A percentile compares a stretch with the other conserved stretches of the same genome.
phyloP scores from a whole-genome alignment of 768 basidiomycete species.

The Gautieria morchelliformis region DNA sequence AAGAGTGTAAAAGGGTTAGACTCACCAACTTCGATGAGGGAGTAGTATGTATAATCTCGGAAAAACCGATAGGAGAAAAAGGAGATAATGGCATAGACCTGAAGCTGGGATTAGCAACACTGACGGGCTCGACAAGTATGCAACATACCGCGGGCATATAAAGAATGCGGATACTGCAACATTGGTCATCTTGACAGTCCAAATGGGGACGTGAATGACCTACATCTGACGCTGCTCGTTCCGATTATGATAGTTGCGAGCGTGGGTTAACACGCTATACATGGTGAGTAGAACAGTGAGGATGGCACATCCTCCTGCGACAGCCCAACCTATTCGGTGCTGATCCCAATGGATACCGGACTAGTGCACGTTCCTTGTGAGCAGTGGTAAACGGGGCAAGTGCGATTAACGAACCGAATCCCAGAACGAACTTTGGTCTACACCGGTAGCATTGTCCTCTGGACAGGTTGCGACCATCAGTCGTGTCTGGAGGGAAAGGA shows the following conservation, averaged over 20 bases:
- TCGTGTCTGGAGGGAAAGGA: background rate
- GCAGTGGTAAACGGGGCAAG: background rate
- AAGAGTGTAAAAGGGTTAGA: background rate
- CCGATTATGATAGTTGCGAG: slow-evolving; percentile 56
- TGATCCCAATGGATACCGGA: slow-evolving; percentile 10
- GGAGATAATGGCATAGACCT: slow-evolving; percentile 66
- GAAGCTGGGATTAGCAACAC: background rate
- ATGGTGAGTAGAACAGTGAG: slow-evolving; percentile 20
- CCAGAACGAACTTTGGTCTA: slow-evolving; percentile 64
- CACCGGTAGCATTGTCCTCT: slow-evolving; percentile 35
- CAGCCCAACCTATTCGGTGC: slow-evolving; percentile 65
- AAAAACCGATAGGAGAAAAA: slow-evolving; percentile 84
- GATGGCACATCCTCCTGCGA: slow-evolving; percentile 52
- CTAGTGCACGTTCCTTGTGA: background rate
- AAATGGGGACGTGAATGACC: slow-evolving; percentile 14
- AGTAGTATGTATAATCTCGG: slow-evolving; percentile 62
- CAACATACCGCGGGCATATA: slow-evolving; percentile 61
- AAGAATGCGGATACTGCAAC: slow-evolving; percentile 56
- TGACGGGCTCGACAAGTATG: background rate
- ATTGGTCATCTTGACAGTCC: background rate
- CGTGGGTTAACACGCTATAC: slow-evolving; percentile 11
- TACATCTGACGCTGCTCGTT: slow-evolving; percentile 76
- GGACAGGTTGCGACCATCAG: slow-evolving; percentile 29
- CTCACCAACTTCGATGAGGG: slow-evolving; percentile 41
- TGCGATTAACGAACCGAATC: slow-evolving; percentile 19